Evolutionary conservation across 208 protist genomes (phyloP).

Genomic region (Acanthamoeba sp.): DNA sequence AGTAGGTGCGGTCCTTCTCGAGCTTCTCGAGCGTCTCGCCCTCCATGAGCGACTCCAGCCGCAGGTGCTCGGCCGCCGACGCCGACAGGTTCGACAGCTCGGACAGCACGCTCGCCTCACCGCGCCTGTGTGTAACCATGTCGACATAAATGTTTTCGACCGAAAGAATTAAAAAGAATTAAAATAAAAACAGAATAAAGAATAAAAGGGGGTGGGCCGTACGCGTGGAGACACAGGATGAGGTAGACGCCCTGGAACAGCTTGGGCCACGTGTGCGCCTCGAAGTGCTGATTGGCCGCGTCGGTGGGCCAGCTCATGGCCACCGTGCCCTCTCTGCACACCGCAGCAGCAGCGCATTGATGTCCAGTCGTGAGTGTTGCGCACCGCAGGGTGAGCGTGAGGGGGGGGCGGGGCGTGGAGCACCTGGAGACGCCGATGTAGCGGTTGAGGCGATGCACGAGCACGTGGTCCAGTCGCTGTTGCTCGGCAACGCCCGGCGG

Average conservation of each 20-base stretch:
- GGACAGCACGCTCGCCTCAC: slow-evolving; percentile 2
- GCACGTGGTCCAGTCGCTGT: slow-evolving; percentile 50
- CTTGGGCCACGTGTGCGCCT: slow-evolving; percentile 66
- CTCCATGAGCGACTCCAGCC: slow-evolving; percentile 27
- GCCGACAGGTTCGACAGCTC: slow-evolving; percentile 64
- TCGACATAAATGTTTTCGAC: too few species aligned
- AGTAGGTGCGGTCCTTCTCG: background rate
- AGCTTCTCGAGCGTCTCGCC: slow-evolving; percentile 52
- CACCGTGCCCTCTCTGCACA: slow-evolving; percentile 49
- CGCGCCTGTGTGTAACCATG: background rate
- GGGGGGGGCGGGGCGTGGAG: background rate
- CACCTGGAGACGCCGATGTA: slow-evolving; percentile 63
- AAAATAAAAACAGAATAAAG: too few species aligned
- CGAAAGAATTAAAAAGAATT: too few species aligned
- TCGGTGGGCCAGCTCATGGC: slow-evolving; percentile 69
- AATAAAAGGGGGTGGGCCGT: background rate
- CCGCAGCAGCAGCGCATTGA: too few species aligned
- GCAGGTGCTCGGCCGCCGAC: slow-evolving; percentile 35
- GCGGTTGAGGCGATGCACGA: slow-evolving; percentile 41
- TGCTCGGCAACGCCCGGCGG: slow-evolving; percentile 10
- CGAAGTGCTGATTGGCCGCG: slow-evolving; percentile 25
- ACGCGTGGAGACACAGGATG: slow-evolving; percentile 64
- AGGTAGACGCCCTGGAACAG: slow-evolving; percentile 74
- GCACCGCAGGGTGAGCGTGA: background rate
- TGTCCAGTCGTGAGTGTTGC: background rate